Conservation (phyloP, 2,329 filamentous ascomycete species). For the Neofusicoccum sp. region DNA sequence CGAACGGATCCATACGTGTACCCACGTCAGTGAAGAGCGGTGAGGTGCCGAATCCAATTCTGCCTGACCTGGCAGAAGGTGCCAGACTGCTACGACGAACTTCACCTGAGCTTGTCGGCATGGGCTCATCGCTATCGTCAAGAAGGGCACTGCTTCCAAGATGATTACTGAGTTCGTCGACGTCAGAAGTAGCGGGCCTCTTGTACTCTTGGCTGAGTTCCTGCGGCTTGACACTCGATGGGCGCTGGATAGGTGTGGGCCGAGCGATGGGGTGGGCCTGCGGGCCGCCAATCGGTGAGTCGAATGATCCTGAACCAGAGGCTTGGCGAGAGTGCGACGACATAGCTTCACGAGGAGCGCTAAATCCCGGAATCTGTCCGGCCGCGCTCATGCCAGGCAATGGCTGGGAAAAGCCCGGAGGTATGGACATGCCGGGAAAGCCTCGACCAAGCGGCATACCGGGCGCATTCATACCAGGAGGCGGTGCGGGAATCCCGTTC, state of each 20-base stretch:
- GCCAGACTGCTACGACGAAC: slow-evolving; percentile 40
- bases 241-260: slow-evolving; percentile 83
- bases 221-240: slow-evolving; percentile 66
- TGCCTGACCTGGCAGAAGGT: slow-evolving; percentile 31
- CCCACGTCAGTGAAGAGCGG: slow-evolving; percentile 36
- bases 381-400: slow-evolving; percentile 38
- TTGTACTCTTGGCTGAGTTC: slow-evolving; percentile 44
- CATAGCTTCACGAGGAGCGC: slow-evolving; percentile 30
- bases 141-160: slow-evolving; percentile 88
- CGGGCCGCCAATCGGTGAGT: slow-evolving; percentile 49
- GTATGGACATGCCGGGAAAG: slow-evolving; percentile 52
- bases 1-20: slow-evolving; percentile 33
- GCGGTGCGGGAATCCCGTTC: slow-evolving; percentile 47
- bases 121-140: slow-evolving; percentile 58
- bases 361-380: slow-evolving; percentile 39
- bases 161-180: slow-evolving; percentile 73
- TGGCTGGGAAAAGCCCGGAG: slow-evolving; percentile 55
- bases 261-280: slow-evolving; percentile 73
- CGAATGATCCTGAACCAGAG: slow-evolving; percentile 59
- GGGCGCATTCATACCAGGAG: slow-evolving; percentile 61
- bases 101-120: slow-evolving; percentile 46
- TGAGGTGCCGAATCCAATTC: slow-evolving; percentile 29
- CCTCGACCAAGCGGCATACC: slow-evolving; percentile 60
- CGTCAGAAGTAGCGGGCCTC: slow-evolving; percentile 48
- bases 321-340: slow-evolving; percentile 71